phyloP scores from a whole-genome alignment of 192 early-diverging fungal species.

The Entophlyctis luteolus region DNA sequence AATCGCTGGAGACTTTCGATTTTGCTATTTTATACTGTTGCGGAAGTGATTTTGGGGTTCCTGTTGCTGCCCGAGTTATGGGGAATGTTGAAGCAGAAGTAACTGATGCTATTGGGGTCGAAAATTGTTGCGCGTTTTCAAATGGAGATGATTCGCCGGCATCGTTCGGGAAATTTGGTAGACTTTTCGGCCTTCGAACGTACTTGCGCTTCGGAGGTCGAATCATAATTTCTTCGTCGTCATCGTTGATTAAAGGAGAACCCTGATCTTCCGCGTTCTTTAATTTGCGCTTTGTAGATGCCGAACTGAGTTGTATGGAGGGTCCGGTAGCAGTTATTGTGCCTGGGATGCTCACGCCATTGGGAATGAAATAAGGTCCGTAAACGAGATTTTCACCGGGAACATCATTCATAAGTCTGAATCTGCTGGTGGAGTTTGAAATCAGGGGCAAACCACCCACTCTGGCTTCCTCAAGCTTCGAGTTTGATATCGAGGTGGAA shows the following conservation, averaged over 20 bases:
- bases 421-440: neutral
- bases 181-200: neutral
- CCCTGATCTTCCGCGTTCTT: neutral
- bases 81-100: neutral
- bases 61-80: neutral
- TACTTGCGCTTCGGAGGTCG: neutral
- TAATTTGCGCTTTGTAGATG: neutral
- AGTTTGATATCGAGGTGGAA: neutral
- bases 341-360: neutral
- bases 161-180: neutral
- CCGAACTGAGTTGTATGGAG: neutral
- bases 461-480: neutral
- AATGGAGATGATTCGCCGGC: neutral
- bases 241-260: neutral
- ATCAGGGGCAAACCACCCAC: neutral
- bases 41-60: neutral
- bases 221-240: neutral
- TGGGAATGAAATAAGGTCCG: slow-evolving; percentile 13
- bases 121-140: neutral
- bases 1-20: neutral
- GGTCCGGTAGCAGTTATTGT: neutral
- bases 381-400: slow-evolving; percentile 4
- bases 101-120: neutral
- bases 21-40: neutral
- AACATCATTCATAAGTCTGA: neutral